Base-by-base conservation (phyloP, 352 stramenopile species). In the Globisporangium abappressorium region DNA sequence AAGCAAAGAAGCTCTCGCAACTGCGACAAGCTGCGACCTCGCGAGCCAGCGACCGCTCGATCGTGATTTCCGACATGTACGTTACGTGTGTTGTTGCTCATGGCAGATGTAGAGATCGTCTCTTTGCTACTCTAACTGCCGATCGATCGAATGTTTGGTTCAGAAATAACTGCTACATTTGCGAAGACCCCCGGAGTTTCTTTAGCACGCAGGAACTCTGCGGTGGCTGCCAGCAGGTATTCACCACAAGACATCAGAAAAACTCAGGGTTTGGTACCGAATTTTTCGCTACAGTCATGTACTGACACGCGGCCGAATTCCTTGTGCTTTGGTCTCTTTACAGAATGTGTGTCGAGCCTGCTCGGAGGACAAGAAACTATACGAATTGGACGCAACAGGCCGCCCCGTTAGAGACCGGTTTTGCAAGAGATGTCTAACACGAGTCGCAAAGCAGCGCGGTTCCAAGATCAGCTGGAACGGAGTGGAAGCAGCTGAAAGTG, bases 341-440 rank as follows among this genome's bases (percentile, higher is more conserved):
- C 3, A 86, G 65, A 80, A 77, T 24, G 76, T 82, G 5, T 86
- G 78, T 63, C 76, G 73, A 51, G 68, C 72, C 26, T 86, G 78
- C 57, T 86, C 76, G 43, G 72, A 78, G 55, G 81, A 81, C 47
- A 72, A 77, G 33, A 80, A 75, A 38, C 70, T 86, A 26, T 86
- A 82, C 57, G 69, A 79, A 62, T 64, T 84, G 26, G 76, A 84
- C 54, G 76, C 75, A 34, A 76, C 55, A 28, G 72, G 74, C 0
- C 65, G 72, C 12, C 71, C 74, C n/a, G 70, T 78, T 24, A 72
- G 71, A 30, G 71, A 80, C 6, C 76, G 76, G 2, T 86, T 86
- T 59, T 86, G 78, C 55, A 79, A 76, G 47, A 24, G 69, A 33
- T 83, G 76, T 33, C 56, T 83, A 58, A 75, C 77, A 59, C 68